Evolutionary conservation across 108 stramenopile genomes (phyloP), one percentile per base, ranked within the genome.

Genomic region (Discostella pseudostelligera): DNA sequence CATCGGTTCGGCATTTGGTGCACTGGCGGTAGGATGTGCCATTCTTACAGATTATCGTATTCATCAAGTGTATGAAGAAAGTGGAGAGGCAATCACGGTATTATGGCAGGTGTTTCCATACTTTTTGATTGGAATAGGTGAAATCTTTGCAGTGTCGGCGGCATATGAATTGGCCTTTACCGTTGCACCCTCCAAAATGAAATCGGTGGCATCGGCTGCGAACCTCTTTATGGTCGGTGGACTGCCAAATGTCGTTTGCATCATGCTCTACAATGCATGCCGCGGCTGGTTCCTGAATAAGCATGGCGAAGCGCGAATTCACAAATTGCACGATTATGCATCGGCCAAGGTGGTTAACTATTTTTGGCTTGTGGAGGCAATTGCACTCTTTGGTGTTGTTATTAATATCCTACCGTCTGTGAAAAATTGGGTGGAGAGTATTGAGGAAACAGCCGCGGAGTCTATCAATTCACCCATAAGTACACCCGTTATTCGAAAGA

Each of bases 131-230:
- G 92, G 92, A 6, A 72, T 67, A 56, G 92, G 92, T 14, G 92
- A 93, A 59, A 93, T 93, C 36, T 93, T 93, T 77, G 84, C 88
- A 22, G 84, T 90, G 0, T 87, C 86, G 36, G 81, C 87, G 8
- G 92, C 92, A 39, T 93, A 90, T 59, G 92, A 93, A 63, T 82
- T 90, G 22, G 89, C 92, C 29, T 93, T 93, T 62, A 85, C 86
- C 10, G 86, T 87, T 16, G 72, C 87, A 13, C 86, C 89, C 6
- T 81, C 84, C 36, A 79, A 82, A n/a, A 75, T 74, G 69, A 93
- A 90, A 59, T 80, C 77, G 4, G 67, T 93, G 64, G 87, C 87
- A 9, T 84, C 82, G 56, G 92, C 92, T 9, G 76, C 74, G 39
- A 93, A 93, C 63, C 65, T 93, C 21, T 89, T 93, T 65, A 82